These are phyloP conservation scores for Aspergillus phoenicis DNA, from an alignment of 2,329 filamentous ascomycete genomes.

Conservation along the genomic window DNA sequence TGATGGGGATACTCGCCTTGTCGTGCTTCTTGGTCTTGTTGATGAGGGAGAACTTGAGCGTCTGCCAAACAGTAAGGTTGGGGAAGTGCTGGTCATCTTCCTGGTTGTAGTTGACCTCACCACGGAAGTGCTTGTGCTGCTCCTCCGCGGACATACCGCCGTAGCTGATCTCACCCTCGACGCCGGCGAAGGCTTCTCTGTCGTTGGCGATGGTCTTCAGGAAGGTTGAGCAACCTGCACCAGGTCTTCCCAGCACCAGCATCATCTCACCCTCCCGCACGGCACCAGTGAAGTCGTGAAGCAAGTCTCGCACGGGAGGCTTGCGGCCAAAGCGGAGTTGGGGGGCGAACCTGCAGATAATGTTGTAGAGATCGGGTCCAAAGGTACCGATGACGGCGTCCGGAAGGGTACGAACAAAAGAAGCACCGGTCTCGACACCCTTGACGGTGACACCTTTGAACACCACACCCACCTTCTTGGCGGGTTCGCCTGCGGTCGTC, in stretches of 20 bases:
- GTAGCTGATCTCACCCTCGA: conserved; percentile 71
- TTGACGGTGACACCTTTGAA: conserved; percentile 77
- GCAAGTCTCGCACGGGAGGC: conserved; percentile 57
- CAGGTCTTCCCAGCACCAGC: conserved; percentile 71
- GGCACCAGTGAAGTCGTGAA: conserved; percentile 68
- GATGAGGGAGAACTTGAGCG: conserved; percentile 71
- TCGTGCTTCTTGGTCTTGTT: conserved; percentile 73
- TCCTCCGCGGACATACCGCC: conserved; percentile 70
- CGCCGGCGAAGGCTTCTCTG: conserved; percentile 63
- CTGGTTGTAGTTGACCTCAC: conserved; percentile 76
- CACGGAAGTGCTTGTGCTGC: conserved; percentile 69
- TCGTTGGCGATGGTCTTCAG: conserved; percentile 75
- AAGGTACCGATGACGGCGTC: conserved; percentile 77
- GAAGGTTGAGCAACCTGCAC: conserved; percentile 75
- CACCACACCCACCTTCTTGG: conserved; percentile 76
- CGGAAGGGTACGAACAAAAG: conserved; percentile 72
- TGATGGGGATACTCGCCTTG: conserved; percentile 64
- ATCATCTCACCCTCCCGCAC: conserved; percentile 72
- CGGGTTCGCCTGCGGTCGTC: conserved; percentile 62
- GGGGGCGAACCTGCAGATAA: conserved; percentile 60
- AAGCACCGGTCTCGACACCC: conserved; percentile 66
- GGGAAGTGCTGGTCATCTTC: conserved; percentile 79
- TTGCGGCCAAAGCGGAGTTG: conserved; percentile 51
- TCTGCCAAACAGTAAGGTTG: conserved; percentile 74
- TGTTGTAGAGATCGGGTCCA: conserved; percentile 73